Conservation (phyloP, 495 filamentous ascomycete species). For the Neurospora intermedia region DNA sequence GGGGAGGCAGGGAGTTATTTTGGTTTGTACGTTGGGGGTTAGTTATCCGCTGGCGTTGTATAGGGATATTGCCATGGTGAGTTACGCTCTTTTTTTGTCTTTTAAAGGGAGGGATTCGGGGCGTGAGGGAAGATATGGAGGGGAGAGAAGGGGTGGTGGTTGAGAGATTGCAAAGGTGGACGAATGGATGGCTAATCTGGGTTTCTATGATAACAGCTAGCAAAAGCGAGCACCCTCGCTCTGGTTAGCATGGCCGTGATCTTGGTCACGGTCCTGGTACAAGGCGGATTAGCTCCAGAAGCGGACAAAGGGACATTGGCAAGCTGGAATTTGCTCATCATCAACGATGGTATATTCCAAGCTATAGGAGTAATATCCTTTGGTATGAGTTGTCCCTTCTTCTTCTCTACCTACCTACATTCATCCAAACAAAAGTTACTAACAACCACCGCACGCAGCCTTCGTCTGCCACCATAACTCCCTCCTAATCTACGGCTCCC, state of each 20-base stretch:
- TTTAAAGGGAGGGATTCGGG: not conserved
- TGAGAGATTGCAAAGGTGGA: not conserved
- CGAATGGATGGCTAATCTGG: not conserved
- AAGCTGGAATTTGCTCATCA: conserved; percentile 46
- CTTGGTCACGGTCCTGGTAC: conserved; percentile 76
- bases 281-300: conserved; percentile 60
- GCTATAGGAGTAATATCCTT: conserved; percentile 97
- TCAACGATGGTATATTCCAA: conserved; percentile 84
- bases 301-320: conserved; percentile 61
- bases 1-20: conserved; percentile 71
- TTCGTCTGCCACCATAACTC: conserved; percentile 95
- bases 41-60: conserved; percentile 92
- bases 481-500: conserved; percentile 91
- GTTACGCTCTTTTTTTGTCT: conserved; percentile 4
- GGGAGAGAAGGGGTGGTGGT: not conserved
- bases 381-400: conserved; percentile 39
- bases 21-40: conserved; percentile 69
- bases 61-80: conserved; percentile 92
- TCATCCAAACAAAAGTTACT: conserved; percentile 10
- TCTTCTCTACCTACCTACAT: not conserved
- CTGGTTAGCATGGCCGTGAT: conserved; percentile 88
- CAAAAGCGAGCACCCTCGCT: conserved; percentile 87
- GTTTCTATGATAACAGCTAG: conserved; percentile 46
- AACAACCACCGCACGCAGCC: conserved; percentile 41
- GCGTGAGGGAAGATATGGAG: not conserved